phyloP scores from a whole-genome alignment of 2,329 filamentous ascomycete genomes.

The Albophoma yamanashiensis region DNA sequence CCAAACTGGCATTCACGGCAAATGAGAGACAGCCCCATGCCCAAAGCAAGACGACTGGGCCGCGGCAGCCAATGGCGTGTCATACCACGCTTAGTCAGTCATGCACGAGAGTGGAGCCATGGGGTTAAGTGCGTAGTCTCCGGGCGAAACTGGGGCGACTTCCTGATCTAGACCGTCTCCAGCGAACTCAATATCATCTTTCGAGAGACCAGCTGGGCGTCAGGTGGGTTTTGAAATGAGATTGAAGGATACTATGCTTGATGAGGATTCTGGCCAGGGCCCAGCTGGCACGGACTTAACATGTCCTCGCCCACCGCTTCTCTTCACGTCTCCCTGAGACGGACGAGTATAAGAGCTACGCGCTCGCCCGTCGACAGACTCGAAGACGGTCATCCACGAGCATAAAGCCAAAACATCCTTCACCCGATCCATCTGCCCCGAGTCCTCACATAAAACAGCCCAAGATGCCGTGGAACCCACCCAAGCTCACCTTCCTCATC shows the following conservation, averaged over 20 bases:
- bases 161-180: background rate
- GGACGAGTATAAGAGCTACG: background rate
- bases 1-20: no score
- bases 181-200: background rate
- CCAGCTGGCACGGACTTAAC: background rate
- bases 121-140: background rate
- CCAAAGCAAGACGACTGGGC: no score
- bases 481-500: constrained; percentile 27
- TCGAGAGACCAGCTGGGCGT: background rate
- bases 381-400: background rate
- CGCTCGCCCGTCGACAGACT: background rate
- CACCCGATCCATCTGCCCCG: background rate
- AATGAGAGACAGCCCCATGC: no score
- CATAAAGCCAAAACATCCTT: background rate
- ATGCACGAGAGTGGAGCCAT: background rate
- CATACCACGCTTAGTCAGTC: background rate
- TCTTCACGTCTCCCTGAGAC: background rate
- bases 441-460: background rate
- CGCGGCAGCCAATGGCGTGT: background rate
- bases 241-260: no score
- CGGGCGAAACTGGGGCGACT: background rate
- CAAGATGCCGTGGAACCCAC: background rate
- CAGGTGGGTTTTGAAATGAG: background rate
- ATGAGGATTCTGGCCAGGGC: no score
- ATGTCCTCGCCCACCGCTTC: background rate